Percentiles rank a stretch among this genome's conserved stretches.
Conservation (phyloP, 805 yeast genomes). For the Starmera caribaea region DNA sequence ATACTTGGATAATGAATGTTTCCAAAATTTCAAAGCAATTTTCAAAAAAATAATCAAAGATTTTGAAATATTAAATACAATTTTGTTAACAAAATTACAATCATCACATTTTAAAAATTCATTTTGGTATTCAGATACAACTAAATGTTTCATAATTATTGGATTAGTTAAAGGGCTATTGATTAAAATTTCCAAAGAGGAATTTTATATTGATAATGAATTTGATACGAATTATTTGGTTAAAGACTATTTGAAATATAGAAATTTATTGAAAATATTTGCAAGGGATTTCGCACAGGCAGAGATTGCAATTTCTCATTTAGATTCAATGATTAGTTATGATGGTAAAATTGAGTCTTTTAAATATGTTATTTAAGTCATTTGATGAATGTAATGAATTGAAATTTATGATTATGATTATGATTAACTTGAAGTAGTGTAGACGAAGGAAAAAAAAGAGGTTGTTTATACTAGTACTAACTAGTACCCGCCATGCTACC, state of each 20-base stretch:
- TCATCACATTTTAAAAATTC: conserved; percentile 8
- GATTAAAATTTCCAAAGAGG: conserved; percentile 9
- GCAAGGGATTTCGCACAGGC: not conserved
- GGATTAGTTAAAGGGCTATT: conserved; percentile 13
- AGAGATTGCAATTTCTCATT: not conserved
- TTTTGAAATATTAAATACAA: conserved; percentile 9
- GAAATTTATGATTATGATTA: too few species aligned
- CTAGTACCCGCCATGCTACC: too few species aligned
- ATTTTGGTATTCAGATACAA: conserved; percentile 11
- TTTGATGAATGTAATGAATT: too few species aligned
- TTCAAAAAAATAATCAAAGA: conserved; percentile 9
- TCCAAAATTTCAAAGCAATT: conserved; percentile 6
- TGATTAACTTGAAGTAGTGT: too few species aligned
- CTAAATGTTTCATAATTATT: conserved; percentile 12
- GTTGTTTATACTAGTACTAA: too few species aligned
- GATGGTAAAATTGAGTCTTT: not conserved
- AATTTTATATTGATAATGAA: conserved; percentile 12
- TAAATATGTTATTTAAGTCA: not conserved
- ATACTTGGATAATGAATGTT: not conserved
- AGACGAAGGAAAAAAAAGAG: too few species aligned
- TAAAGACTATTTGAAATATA: conserved; percentile 2
- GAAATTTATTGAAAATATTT: not conserved
- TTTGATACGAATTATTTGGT: conserved; percentile 1
- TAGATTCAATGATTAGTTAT: not conserved
- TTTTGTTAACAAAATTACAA: conserved; percentile 11